Percentiles rank a stretch among this genome's conserved stretches.
Evolutionary conservation across 495 filamentous ascomycete species (phyloP).

Genomic region (Neurospora cerealis): DNA sequence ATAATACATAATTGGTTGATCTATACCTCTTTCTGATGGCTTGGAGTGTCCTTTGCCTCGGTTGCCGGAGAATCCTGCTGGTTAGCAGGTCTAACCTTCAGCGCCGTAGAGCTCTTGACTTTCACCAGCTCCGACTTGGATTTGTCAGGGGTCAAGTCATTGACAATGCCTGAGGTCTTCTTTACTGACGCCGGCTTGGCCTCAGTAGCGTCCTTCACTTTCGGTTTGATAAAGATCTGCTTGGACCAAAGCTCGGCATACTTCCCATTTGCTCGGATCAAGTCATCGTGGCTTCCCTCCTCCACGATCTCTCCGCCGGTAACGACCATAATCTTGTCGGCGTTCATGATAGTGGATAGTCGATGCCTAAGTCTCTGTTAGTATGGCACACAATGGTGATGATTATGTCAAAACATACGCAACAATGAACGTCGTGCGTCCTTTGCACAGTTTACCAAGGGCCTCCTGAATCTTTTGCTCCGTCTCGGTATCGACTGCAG

Average conservation of each 20-base stretch:
- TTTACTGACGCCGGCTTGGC: conserved; percentile 11
- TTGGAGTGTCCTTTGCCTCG: conserved; percentile 19
- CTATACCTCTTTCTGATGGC: conserved; percentile 40
- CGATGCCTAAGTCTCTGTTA: conserved; percentile 40
- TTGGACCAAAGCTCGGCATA: conserved; percentile 56
- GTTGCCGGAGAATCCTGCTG: conserved; percentile 4
- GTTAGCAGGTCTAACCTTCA: conserved; percentile 1
- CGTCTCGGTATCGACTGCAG: conserved; percentile 54
- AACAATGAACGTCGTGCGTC: conserved; percentile 52
- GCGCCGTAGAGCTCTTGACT: conserved; percentile 14
- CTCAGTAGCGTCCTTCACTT: conserved; percentile 26
- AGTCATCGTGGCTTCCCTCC: conserved; percentile 52
- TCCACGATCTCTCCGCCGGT: conserved; percentile 55
- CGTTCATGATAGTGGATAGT: conserved; percentile 61
- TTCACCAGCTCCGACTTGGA: conserved; percentile 27
- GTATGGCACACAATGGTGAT: neutral
- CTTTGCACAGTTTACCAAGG: conserved; percentile 44
- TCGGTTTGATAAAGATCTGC: conserved; percentile 44
- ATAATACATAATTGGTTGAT: conserved; percentile 29
- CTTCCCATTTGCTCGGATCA: conserved; percentile 45
- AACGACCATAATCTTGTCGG: conserved; percentile 57
- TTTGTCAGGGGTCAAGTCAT: conserved; percentile 27
- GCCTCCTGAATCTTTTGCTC: conserved; percentile 65
- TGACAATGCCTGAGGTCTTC: conserved; percentile 25
- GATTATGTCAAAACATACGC: conserved; percentile 36